Evolutionary conservation across 2,329 filamentous ascomycete species (phyloP), one percentile per base, ranked within the genome.

Genomic region (Dactylellina cionopaga): DNA sequence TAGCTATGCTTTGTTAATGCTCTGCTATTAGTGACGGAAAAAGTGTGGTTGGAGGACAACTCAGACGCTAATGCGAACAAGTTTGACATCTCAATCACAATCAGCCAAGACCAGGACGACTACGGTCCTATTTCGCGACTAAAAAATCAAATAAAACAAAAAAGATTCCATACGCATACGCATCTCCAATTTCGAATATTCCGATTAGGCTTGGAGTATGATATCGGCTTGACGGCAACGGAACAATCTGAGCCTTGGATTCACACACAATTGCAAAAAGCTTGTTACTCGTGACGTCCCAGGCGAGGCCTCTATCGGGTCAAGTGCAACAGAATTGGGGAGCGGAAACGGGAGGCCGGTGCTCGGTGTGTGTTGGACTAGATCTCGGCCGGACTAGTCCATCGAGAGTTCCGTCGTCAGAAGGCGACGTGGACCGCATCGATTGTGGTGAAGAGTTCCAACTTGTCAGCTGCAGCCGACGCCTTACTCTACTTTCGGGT

Each of bases 51-150:
- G 59, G 27, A 35, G 64, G 66, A 64, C 66, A 71, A 71, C 66
- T 71, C 66, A 71, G 66, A 64, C 66, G 66, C 66, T 71, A 71
- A 71, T 71, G 66, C 66, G 66, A 52, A 71, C 47, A 37, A 56
- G 29, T 46, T 69, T 46, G 56, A 60, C 35, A 55, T 44, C 29
- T 62, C 37, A 15, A 52, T n/a, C n/a, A n/a, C n/a, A n/a, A n/a
- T n/a, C n/a, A n/a, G n/a, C n/a, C n/a, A n/a, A n/a, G n/a, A n/a
- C n/a, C n/a, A n/a, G n/a, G n/a, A n/a, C n/a, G n/a, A n/a, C 24
- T 35, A 17, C 44, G 44, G 17, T 10, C 56, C 43, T n/a, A 31
- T 25, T 46, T 55, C 17, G 37, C 46, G n/a, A 31, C 31, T 43
- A 13, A 44, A 39, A 37, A 27, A 29, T 43, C 13, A 35, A 35